Percentiles rank a stretch among this genome's conserved stretches.
Evolutionary conservation across 129 eudicot genomes (phyloP).

Genomic region (Flaveria bidentis): DNA sequence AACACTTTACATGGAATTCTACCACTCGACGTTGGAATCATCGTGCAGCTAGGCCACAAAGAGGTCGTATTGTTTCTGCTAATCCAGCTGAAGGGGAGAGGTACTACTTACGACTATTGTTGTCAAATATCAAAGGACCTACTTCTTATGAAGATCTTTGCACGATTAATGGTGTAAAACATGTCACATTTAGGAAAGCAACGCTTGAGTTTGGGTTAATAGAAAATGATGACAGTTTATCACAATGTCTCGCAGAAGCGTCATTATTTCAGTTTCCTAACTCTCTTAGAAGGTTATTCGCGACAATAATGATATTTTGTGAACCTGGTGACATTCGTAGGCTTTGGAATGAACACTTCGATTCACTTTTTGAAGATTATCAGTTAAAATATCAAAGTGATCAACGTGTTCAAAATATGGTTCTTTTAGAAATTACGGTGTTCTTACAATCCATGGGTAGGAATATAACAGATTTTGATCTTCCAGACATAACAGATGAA

Average conservation of each 20-base stretch:
- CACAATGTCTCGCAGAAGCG: constrained; percentile 18
- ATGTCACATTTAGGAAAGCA: constrained; percentile 10
- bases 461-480: background rate
- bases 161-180: background rate
- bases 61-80: constrained; percentile 21
- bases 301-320: constrained; percentile 3
- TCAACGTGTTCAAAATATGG: too few species aligned
- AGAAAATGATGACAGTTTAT: background rate
- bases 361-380: too few species aligned
- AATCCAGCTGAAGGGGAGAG: too few species aligned
- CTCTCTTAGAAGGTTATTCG: constrained; percentile 10
- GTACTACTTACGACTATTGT: background rate
- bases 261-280: constrained; percentile 14
- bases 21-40: background rate
- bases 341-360: constrained; percentile 5
- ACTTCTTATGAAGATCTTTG: constrained; percentile 18
- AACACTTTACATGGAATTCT: constrained; percentile 24
- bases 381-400: too few species aligned
- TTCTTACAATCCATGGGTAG: background rate
- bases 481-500: background rate
- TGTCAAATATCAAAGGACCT: constrained; percentile 24
- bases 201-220: constrained; percentile 9
- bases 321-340: background rate
- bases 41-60: background rate
- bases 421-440: background rate